Evolutionary conservation across 2,329 filamentous ascomycete genomes (phyloP).

Genomic region (Elsinoe perseae): DNA sequence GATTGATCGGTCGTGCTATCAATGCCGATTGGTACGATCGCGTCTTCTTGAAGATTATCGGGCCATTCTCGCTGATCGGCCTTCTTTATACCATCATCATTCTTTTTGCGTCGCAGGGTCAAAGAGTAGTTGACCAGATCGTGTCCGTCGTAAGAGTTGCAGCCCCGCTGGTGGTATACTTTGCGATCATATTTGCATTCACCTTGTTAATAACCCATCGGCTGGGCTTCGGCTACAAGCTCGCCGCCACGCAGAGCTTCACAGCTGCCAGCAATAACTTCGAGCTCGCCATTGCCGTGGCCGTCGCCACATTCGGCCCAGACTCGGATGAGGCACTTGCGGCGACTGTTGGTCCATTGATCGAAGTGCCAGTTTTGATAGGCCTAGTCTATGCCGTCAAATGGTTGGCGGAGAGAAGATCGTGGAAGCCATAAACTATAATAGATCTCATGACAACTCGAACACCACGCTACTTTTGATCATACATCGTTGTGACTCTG

Average conservation of each 20-base stretch:
- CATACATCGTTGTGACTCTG: neutral
- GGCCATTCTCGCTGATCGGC: slow-evolving; percentile 71
- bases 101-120: slow-evolving; percentile 74
- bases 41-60: slow-evolving; percentile 60
- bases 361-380: slow-evolving; percentile 78
- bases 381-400: slow-evolving; percentile 67
- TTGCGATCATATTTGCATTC: slow-evolving; percentile 62
- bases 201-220: slow-evolving; percentile 56
- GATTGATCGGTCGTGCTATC: slow-evolving; percentile 52
- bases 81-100: slow-evolving; percentile 81
- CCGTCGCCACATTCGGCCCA: slow-evolving; percentile 70
- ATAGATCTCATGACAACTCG: slow-evolving; percentile 1
- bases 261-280: slow-evolving; percentile 92
- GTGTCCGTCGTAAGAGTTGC: slow-evolving; percentile 74
- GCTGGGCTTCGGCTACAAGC: slow-evolving; percentile 66
- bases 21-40: slow-evolving; percentile 57
- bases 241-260: slow-evolving; percentile 72
- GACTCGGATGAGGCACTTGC: slow-evolving; percentile 74
- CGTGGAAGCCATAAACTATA: neutral
- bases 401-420: slow-evolving; percentile 40
- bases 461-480: slow-evolving; percentile 9
- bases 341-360: slow-evolving; percentile 72
- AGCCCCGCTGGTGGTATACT: slow-evolving; percentile 76
- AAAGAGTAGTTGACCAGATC: slow-evolving; percentile 71
- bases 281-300: slow-evolving; percentile 82